These are phyloP conservation scores for Arthrobotrys pseudoclavata DNA, from an alignment of 2,329 filamentous ascomycete species.

Conservation along the genomic window DNA sequence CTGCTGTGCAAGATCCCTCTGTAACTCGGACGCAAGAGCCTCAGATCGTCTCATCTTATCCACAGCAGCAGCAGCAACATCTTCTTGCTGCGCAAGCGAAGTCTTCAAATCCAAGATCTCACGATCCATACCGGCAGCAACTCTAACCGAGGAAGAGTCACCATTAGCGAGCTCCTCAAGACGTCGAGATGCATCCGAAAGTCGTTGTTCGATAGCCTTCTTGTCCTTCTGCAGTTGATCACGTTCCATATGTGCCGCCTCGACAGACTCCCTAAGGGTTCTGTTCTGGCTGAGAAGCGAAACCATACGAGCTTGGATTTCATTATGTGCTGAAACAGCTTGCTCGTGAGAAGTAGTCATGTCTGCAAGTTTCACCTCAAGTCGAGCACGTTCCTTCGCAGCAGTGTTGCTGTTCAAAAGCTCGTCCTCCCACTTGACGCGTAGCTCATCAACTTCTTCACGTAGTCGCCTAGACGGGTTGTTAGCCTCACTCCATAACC, in stretches of 20 bases:
- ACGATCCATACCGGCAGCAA: conserved; percentile 88
- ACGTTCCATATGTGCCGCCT: conserved; percentile 86
- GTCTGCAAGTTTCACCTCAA: conserved; percentile 90
- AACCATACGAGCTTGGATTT: conserved; percentile 93
- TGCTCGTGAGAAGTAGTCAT: conserved; percentile 93
- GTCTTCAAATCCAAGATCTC: conserved; percentile 92
- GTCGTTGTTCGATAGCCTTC: conserved; percentile 84
- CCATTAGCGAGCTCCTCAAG: conserved; percentile 89
- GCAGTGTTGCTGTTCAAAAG: conserved; percentile 97
- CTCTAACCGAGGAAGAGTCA: conserved; percentile 87
- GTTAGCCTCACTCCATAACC: conserved; percentile 1
- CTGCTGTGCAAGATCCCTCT: conserved; percentile 90
- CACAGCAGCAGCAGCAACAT: conserved; percentile 89
- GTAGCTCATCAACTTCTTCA: conserved; percentile 94
- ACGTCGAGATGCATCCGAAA: conserved; percentile 87
- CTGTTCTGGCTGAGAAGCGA: conserved; percentile 90
- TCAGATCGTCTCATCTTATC: conserved; percentile 98
- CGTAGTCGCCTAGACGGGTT: conserved; percentile 75
- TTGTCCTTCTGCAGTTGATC: conserved; percentile 90
- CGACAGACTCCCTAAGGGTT: conserved; percentile 82
- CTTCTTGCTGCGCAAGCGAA: conserved; percentile 89
- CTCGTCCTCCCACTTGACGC: conserved; percentile 98
- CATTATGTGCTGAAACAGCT: conserved; percentile 90
- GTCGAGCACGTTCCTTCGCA: conserved; percentile 95
- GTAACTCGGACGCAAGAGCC: conserved; percentile 85